Percentiles rank a stretch among this genome's conserved stretches.
phyloP scores from a whole-genome alignment of 164 flowering plant species.

The Hamamelis virginiana region DNA sequence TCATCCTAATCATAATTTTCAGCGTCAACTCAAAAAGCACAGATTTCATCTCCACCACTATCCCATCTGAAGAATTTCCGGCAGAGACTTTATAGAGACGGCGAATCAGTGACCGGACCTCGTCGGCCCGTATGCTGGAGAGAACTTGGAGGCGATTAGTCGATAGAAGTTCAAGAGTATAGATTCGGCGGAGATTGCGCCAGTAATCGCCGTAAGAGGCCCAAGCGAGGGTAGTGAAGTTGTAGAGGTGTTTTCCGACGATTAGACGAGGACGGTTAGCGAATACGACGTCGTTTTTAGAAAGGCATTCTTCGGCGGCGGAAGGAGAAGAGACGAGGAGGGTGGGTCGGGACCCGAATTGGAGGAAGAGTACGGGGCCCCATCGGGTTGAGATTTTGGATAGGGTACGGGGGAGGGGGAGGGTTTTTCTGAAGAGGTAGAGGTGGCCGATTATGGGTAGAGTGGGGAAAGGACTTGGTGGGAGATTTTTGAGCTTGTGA shows the following conservation, averaged over 20 bases:
- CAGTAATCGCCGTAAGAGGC: slow-evolving; percentile 54
- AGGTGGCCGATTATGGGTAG: slow-evolving; percentile 54
- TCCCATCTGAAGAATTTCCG: not conserved
- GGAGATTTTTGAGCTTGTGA: slow-evolving; percentile 22
- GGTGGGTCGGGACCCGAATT: slow-evolving; percentile 35
- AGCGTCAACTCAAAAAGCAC: slow-evolving; percentile 34
- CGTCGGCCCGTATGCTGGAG: slow-evolving; percentile 32
- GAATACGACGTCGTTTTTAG: slow-evolving; percentile 48
- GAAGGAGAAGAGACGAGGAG: slow-evolving; percentile 50
- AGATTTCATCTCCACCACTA: slow-evolving; percentile 37
- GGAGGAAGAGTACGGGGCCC: slow-evolving; percentile 31
- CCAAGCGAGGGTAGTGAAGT: slow-evolving; percentile 29
- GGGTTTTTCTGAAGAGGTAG: slow-evolving; percentile 39
- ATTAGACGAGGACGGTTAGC: slow-evolving; percentile 53
- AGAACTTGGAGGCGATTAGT: slow-evolving; percentile 28
- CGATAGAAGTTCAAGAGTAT: slow-evolving; percentile 42
- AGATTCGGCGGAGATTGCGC: slow-evolving; percentile 47
- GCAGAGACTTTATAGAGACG: slow-evolving; percentile 3
- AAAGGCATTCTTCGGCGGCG: slow-evolving; percentile 46
- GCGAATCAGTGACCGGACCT: slow-evolving; percentile 27
- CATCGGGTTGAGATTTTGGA: slow-evolving; percentile 21
- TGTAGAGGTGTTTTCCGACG: slow-evolving; percentile 31
- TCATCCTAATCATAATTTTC: slow-evolving; percentile 54
- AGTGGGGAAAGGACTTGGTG: slow-evolving; percentile 34
- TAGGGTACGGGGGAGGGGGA: slow-evolving; percentile 42